Evolutionary conservation across 331 rosid species (phyloP), one percentile per base, ranked within the genome.

Genomic region (Malus hybrid): DNA sequence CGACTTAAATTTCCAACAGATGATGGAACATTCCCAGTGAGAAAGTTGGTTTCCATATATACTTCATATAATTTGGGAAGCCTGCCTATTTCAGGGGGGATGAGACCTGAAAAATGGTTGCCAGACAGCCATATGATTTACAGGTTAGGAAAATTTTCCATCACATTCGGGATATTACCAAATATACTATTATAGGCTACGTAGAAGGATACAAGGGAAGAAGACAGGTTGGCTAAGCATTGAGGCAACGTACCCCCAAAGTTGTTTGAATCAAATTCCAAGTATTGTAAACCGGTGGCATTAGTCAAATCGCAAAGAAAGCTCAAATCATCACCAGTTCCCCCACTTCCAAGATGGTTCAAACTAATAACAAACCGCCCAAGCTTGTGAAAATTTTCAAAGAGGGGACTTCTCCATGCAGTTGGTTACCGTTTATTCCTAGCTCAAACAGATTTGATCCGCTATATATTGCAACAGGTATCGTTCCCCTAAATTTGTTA

Each of bases 371-470:
- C 0, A 13, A 50, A 50, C 1, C 3, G 1, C 1, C 0, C 1
- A 15, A 50, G 56, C 1, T 5, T 6, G 0, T 15, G 6, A 2
- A 50, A 50, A 2, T 50, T 50, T 50, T 50, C 56, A 50, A 50
- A 15, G 56, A 50, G 19, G n/a, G 56, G 56, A 50, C n/a, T 18
- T 50, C 7, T 50, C 56, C 56, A 2, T 0, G 9, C 16, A 15
- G 19, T 50, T 50, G 56, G 53, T 48, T 48, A 0, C 5, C 0
- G 1, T 0, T 0, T 48, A 48, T 0, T 6, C 0, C 1, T 2
- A 15, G 56, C 0, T 2, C 0, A 50, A 13, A 13, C 19, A 50
- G 7, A 2, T 50, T 50, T 50, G 56, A 50, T n/a, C 8, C n/a
- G 15, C 5, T 50, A 50, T n/a, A 50, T 5, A 50, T 5, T 50